Conservation (phyloP, 257 asterid genomes). For the Salvia rosmarinus region DNA sequence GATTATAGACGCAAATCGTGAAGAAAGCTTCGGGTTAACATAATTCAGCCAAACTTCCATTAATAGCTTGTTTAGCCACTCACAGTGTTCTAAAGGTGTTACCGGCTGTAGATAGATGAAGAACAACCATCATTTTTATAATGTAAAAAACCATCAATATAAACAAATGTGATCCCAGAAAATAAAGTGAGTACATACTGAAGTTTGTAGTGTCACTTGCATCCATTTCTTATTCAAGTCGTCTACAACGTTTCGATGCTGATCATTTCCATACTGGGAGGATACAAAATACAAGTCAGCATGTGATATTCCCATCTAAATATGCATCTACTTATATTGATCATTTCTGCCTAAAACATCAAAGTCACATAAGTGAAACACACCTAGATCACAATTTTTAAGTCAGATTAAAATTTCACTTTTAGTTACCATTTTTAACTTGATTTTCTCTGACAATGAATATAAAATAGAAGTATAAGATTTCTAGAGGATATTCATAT, state of each 20-base stretch:
- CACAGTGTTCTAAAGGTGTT: constrained; percentile 95
- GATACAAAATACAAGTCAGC: constrained; percentile 24
- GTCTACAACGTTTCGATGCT: constrained; percentile 63
- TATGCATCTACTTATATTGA: not conserved
- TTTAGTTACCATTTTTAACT: constrained; percentile 5
- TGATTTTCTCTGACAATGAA: not conserved
- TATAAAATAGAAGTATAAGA: not conserved
- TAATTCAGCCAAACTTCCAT: constrained; percentile 78
- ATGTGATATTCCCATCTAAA: constrained; percentile 24
- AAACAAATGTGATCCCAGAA: not conserved
- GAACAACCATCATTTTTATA: constrained; percentile 13
- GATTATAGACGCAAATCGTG: constrained; percentile 75
- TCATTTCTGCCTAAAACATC: constrained; percentile 10
- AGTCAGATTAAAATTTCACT: not conserved
- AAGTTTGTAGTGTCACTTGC: constrained; percentile 67
- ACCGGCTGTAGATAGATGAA: constrained; percentile 51
- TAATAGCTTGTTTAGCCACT: constrained; percentile 92
- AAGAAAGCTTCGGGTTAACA: constrained; percentile 81
- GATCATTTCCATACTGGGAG: constrained; percentile 75
- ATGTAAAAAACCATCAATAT: not conserved
- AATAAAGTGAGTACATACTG: constrained; percentile 48
- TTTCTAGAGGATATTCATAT: not conserved
- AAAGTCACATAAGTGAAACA: not conserved
- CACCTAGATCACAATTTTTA: not conserved
- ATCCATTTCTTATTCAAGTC: constrained; percentile 91